Evolutionary conservation across 345 rosid genomes (phyloP).

Genomic region (Diplotaxis tenuifolia): DNA sequence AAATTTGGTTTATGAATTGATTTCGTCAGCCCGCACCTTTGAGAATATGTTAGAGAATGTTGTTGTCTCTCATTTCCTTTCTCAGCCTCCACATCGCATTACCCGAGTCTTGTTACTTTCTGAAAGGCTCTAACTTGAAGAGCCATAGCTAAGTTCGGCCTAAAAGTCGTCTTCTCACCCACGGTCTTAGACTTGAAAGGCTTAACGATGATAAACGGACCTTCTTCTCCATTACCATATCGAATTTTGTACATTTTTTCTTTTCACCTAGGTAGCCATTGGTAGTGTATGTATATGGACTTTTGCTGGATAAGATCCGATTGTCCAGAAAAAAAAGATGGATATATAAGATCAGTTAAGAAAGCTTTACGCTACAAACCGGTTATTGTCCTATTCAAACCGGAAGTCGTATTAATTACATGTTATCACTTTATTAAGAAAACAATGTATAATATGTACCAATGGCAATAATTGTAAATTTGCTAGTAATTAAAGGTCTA

Average conservation of each 20-base stretch:
- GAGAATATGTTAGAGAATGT: slow-evolving; percentile 78
- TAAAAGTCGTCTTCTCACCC: slow-evolving; percentile 65
- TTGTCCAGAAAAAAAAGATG: too few species aligned
- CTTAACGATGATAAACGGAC: slow-evolving; percentile 65
- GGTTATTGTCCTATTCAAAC: too few species aligned
- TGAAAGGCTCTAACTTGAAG: slow-evolving; percentile 79
- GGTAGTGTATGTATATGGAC: too few species aligned
- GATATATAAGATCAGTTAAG: too few species aligned
- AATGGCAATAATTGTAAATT: neutral
- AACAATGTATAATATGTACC: neutral
- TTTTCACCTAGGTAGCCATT: too few species aligned
- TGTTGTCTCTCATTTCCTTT: slow-evolving; percentile 80
- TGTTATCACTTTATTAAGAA: too few species aligned
- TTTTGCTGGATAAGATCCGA: too few species aligned
- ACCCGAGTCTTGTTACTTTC: slow-evolving; percentile 71
- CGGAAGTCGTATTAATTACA: too few species aligned
- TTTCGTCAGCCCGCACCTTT: slow-evolving; percentile 62
- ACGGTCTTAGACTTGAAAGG: slow-evolving; percentile 65
- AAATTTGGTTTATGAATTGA: slow-evolving; percentile 78
- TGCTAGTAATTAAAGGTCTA: neutral
- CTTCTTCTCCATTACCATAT: slow-evolving; percentile 56
- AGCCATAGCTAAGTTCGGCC: slow-evolving; percentile 68
- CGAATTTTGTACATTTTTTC: too few species aligned
- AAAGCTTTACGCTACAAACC: too few species aligned
- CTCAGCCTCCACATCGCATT: slow-evolving; percentile 77